Evolutionary conservation across 106 monocot species (phyloP), one percentile per base, ranked within the genome.

Genomic region (Chionographis japonica): DNA sequence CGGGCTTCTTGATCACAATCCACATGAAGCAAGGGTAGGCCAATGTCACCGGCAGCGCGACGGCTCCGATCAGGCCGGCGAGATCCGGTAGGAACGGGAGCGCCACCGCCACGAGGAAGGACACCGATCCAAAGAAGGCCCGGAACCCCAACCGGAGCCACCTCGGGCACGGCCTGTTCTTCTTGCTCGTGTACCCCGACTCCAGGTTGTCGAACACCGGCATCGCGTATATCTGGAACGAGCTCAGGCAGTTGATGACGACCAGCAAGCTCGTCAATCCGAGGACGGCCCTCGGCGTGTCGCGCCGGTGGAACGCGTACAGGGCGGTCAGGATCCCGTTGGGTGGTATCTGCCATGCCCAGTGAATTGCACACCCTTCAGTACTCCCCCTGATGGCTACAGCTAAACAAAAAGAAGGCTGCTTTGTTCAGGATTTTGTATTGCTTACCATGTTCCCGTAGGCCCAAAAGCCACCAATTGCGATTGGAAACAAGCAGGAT

Each of bases 1-100:
- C 54, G 3, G 95, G 92, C 54, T 89, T 97, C 76, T 74, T 92
- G 18, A 92, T 57, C 41, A 78, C 2, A 14, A 83, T 65, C 95
- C 95, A 97, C 86, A 97, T 89, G 76, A 92, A 89, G 72, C 91
- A 92, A 0, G 95, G 95, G 37, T 83, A 89, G 4, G 81, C 91
- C 46, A 92, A 58, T 6, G 95, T 86, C 40, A 95, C 75, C 13
- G 95, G 95, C 71, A 97, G 56, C 7, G 95, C 77, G 4, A 92
- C 62, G 37, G 78, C 95, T 13, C 95, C 95, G 5, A 92, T 36
- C 16, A 97, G 84, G 12, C 75, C 88, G 0, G 84, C 82, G 42
- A 97, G 55, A 35, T 86, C 76, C 14, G 92, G 67, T 13, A 97
- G 71, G 76, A 97, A 95, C 0, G 95, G 95, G 53, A 97, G 79